Evolutionary conservation across 2,329 filamentous ascomycete genomes (phyloP).

Genomic region (Colletotrichum shisoi): DNA sequence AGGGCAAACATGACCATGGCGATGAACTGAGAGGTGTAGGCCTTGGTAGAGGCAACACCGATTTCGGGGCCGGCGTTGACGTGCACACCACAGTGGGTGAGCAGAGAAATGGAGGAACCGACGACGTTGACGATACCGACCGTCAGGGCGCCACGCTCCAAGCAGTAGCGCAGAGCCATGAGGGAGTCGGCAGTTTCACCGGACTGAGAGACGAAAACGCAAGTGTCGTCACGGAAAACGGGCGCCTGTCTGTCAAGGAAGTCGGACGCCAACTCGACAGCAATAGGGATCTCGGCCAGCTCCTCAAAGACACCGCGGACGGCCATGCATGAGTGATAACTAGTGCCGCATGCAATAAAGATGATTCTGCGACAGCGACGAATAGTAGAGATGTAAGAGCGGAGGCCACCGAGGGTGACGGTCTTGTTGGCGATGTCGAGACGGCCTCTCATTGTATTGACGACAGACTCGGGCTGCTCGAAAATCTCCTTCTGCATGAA

Average conservation of each 20-base stretch:
- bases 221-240: slow-evolving; percentile 99
- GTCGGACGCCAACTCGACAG: slow-evolving; percentile 95
- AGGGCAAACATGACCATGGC: slow-evolving; percentile 99
- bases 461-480: slow-evolving; percentile 97
- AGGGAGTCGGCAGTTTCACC: slow-evolving; percentile 98
- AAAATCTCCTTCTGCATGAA: slow-evolving; percentile 99
- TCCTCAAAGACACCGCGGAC: slow-evolving; percentile 98
- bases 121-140: slow-evolving; percentile 99
- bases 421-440: slow-evolving; percentile 92
- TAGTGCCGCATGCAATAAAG: slow-evolving; percentile 98
- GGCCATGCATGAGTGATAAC: slow-evolving; percentile 99
- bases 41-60: slow-evolving; percentile 98
- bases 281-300: slow-evolving; percentile 95
- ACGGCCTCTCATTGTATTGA: slow-evolving; percentile 99
- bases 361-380: slow-evolving; percentile 96
- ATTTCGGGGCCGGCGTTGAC: slow-evolving; percentile 99
- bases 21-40: slow-evolving; percentile 98
- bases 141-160: slow-evolving; percentile 95
- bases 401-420: slow-evolving; percentile 92
- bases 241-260: slow-evolving; percentile 96
- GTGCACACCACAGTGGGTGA: slow-evolving; percentile 99
- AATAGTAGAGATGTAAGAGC: slow-evolving; percentile 96
- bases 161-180: slow-evolving; percentile 95
- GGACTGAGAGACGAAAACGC: slow-evolving; percentile 98
- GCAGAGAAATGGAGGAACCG: slow-evolving; percentile 96